Conservation (phyloP, 371 early-diverging fungal genomes). For the Scutellospora calospora region DNA sequence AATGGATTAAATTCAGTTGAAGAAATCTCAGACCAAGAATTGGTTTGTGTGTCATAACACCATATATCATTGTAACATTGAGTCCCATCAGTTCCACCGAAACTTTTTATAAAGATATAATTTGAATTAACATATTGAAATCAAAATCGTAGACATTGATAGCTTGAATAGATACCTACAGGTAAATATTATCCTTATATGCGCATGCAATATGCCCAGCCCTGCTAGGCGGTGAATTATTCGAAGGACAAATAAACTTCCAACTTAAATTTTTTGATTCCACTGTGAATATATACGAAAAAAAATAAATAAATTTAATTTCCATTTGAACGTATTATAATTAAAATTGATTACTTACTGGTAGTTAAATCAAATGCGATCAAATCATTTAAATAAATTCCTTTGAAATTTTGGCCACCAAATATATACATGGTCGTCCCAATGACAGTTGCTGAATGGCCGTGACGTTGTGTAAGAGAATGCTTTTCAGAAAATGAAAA, state of each 20-base stretch:
- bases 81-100: slow-evolving; percentile 79
- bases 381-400: slow-evolving; percentile 75
- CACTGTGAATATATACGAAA: slow-evolving; percentile 39
- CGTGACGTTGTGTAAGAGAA: slow-evolving; percentile 71
- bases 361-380: slow-evolving; percentile 71
- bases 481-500: slow-evolving; percentile 62
- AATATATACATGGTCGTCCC: slow-evolving; percentile 77
- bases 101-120: slow-evolving; percentile 55
- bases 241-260: slow-evolving; percentile 59
- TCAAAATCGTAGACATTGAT: neutral
- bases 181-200: slow-evolving; percentile 65
- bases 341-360: slow-evolving; percentile 52
- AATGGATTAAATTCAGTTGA: slow-evolving; percentile 71
- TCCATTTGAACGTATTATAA: neutral
- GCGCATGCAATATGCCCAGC: slow-evolving; percentile 68
- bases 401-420: slow-evolving; percentile 76
- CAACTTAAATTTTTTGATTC: slow-evolving; percentile 59
- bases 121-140: neutral
- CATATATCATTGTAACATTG: slow-evolving; percentile 79
- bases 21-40: slow-evolving; percentile 67
- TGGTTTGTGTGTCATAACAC: slow-evolving; percentile 67
- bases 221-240: slow-evolving; percentile 66
- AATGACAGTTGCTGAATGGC: slow-evolving; percentile 71
- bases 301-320: neutral
- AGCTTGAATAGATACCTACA: slow-evolving; percentile 54